A percentile compares a stretch with the other conserved stretches of the same genome.
Conservation (phyloP, 768 basidiomycete species). For the Scleroderma bovista region DNA sequence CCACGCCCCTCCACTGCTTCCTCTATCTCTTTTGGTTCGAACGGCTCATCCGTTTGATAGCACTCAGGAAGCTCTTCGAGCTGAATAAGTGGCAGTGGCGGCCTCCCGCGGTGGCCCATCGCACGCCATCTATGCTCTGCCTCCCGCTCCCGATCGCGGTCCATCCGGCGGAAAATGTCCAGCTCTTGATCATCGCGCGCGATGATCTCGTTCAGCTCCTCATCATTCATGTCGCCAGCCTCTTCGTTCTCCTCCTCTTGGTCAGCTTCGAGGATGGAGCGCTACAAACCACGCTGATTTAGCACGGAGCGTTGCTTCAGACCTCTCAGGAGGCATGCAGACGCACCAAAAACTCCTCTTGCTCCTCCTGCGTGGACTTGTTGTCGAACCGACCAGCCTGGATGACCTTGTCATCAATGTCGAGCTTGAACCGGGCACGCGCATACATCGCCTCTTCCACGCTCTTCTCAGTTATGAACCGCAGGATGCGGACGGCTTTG, state of each 20-base stretch:
- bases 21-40: constrained; percentile 56
- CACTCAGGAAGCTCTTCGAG: constrained; percentile 89
- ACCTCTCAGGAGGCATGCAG: too few species aligned
- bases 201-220: constrained; percentile 91
- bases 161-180: constrained; percentile 75
- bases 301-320: too few species aligned
- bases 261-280: constrained; percentile 84
- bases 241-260: constrained; percentile 89
- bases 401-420: constrained; percentile 99
- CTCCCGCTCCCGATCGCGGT: constrained; percentile 71
- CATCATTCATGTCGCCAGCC: constrained; percentile 88
- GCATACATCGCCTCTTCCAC: constrained; percentile 98
- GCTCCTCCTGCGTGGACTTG: constrained; percentile 96
- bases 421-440: constrained; percentile 91
- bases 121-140: constrained; percentile 61
- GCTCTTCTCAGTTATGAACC: constrained; percentile 96
- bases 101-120: constrained; percentile 70
- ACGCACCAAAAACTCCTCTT: constrained; percentile 88
- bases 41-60: constrained; percentile 82
- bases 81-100: constrained; percentile 71
- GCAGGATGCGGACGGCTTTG: constrained; percentile 91
- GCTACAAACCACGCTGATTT: constrained; percentile 43
- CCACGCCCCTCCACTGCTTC: constrained; percentile 70
- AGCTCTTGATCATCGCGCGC: constrained; percentile 79
- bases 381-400: constrained; percentile 99